These are phyloP conservation scores for Aspergillus transmontanensis DNA, from an alignment of 2,329 filamentous ascomycete genomes.

Conservation along the genomic window DNA sequence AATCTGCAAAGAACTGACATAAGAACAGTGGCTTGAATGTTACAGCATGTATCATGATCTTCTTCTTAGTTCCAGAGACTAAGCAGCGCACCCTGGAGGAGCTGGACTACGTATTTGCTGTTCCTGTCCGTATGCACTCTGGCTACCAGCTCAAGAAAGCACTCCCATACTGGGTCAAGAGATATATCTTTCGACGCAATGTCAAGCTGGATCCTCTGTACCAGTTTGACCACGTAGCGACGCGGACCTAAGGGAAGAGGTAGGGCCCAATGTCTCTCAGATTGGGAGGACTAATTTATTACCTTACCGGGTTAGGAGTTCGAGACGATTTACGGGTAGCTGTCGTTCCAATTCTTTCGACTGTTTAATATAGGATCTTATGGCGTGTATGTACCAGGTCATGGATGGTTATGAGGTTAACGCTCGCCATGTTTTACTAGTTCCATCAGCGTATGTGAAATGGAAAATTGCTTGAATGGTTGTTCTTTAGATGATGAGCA, in stretches of 20 bases:
- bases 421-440: background rate
- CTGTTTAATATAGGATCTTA: background rate
- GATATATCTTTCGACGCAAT: conserved; percentile 57
- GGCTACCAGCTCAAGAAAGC: conserved; percentile 60
- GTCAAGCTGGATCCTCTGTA: conserved; percentile 55
- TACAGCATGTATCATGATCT: conserved; percentile 64
- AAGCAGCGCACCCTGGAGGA: conserved; percentile 59
- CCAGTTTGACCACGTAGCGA: conserved; percentile 43
- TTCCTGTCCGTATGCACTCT: conserved; percentile 60
- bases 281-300: background rate
- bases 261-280: background rate
- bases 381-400: background rate
- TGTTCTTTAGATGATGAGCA: background rate
- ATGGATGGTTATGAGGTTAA: background rate
- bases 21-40: conserved; percentile 56
- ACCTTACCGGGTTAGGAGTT: background rate
- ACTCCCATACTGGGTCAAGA: conserved; percentile 63
- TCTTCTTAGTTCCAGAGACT: conserved; percentile 61
- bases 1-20: background rate
- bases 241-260: background rate
- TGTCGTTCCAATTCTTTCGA: background rate
- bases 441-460: background rate
- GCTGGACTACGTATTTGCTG: conserved; percentile 61
- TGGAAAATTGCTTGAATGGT: background rate
- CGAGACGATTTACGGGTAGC: background rate